Evolutionary conservation across 768 basidiomycete genomes (phyloP).

Genomic region (Lactarius hatsudake): DNA sequence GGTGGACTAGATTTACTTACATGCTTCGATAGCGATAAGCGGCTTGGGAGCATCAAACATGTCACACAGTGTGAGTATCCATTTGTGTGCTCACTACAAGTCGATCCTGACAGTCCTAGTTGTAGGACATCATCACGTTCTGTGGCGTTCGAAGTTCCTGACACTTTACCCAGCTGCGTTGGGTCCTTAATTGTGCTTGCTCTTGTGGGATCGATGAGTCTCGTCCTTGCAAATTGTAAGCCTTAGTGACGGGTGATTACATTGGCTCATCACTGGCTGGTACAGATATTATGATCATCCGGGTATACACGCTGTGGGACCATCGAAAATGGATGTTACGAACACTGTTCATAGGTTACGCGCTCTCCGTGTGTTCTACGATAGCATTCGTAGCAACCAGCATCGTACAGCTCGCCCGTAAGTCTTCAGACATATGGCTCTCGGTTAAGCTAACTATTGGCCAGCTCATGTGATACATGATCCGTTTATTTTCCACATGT

Average conservation of each 20-base stretch:
- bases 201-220: conserved; percentile 32
- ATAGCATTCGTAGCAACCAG: conserved; percentile 9
- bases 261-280: conserved; percentile 29
- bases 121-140: not conserved
- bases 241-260: conserved; percentile 26
- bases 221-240: conserved; percentile 32
- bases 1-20: not conserved
- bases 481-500: conserved; percentile 19
- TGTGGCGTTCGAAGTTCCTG: not conserved
- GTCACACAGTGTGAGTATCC: conserved; percentile 9
- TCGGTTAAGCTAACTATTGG: not conserved
- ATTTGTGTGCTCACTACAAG: not conserved
- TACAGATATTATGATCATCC: conserved; percentile 38
- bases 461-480: conserved; percentile 12
- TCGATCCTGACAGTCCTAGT: not conserved
- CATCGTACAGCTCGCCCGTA: conserved; percentile 14
- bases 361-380: conserved; percentile 16
- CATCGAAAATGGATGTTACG: conserved; percentile 30
- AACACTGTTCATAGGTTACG: conserved; percentile 7
- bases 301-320: conserved; percentile 41
- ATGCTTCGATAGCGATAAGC: conserved; percentile 6
- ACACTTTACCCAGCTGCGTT: conserved; percentile 10
- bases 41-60: conserved; percentile 4
- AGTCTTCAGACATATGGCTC: not conserved
- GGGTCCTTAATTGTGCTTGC: conserved; percentile 15